These are phyloP conservation scores for Kuraishia hungarica DNA, from an alignment of 805 yeast genomes.

Conservation along the genomic window DNA sequence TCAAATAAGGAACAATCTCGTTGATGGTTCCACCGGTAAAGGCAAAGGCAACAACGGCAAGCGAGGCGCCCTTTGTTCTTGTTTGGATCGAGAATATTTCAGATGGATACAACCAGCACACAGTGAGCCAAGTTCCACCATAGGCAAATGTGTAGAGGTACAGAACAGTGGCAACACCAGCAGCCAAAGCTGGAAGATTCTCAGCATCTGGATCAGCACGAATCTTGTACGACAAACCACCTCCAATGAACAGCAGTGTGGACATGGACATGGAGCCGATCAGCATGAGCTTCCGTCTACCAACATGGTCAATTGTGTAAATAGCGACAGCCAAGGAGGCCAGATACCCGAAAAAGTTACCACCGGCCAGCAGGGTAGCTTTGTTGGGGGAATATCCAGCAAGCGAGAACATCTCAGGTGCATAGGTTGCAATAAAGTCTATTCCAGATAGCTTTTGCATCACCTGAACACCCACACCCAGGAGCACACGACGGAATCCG, in stretches of 20 bases:
- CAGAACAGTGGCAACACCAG: constrained; percentile 1
- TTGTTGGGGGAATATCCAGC: constrained; percentile 1
- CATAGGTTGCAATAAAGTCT: constrained; percentile 4
- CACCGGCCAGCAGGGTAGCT: constrained; percentile 2
- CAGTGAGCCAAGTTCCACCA: constrained; percentile 2
- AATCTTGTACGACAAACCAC: constrained; percentile 3
- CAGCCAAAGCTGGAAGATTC: not conserved
- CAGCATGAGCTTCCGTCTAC: constrained; percentile 3
- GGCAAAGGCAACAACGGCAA: constrained; percentile 47
- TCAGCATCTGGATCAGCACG: constrained; percentile 2
- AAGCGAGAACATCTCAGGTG: constrained; percentile 1
- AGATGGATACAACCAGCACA: constrained; percentile 42
- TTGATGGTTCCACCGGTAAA: constrained; percentile 1
- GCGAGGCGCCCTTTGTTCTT: constrained; percentile 51
- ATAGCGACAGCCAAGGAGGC: not conserved
- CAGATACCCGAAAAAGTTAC: constrained; percentile 2
- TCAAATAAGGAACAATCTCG: constrained; percentile 27
- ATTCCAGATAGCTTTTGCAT: constrained; percentile 3
- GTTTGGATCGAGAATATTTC: constrained; percentile 49
- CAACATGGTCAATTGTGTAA: constrained; percentile 1
- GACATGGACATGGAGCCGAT: not conserved
- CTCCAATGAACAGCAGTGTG: constrained; percentile 1
- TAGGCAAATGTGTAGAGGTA: constrained; percentile 3
- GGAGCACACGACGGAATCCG: not conserved
- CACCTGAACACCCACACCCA: constrained; percentile 3